Base-by-base conservation (phyloP, 2,329 filamentous ascomycete genomes). In the Penicillium sumatraense region DNA sequence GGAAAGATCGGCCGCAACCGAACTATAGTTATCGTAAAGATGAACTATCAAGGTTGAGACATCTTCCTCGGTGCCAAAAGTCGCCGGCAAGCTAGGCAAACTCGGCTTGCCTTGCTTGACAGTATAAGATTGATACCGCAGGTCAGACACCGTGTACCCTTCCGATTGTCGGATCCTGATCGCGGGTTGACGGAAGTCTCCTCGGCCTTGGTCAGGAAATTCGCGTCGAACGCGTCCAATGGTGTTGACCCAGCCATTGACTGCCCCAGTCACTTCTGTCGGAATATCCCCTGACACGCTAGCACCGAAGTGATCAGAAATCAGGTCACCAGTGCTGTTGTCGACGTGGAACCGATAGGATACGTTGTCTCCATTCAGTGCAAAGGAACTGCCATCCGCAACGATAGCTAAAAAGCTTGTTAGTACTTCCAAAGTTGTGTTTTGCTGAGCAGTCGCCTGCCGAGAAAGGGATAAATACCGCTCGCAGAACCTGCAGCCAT, bases 271-370 rank as follows among this genome's bases (percentile, higher is more conserved):
- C 3, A 60, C 66, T 33, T 78, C 74, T 1, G 76, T 73, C 0
- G 79, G 77, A 1, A 81, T 75, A 14, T 82, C 78, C 47, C 86
- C 85, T 2, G 78, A 79, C 3, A 81, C 75, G 1, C 76, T 78
- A 11, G 80, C 84, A 38, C 86, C 86, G 59, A 86, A 88, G 64
- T 88, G 85, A 61, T 87, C 84, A 0, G 81, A 80, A 14, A 84
- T 68, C 33, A 88, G 75, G 51, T 88, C 85, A 3, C 82, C 80
- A 0, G 80, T 83, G 8, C 65, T 66, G 3, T 79, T 71, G 58
- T 88, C 82, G 41, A 87, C 83, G 58, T 87, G 86, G 67, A 88
- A 87, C 40, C 83, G 81, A 63, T 88, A 88, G 1, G 85, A 86
- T 26, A 86, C 76, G 58, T 77, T 75, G 42, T 81, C 72, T 23